phyloP scores from a whole-genome alignment of 768 basidiomycete genomes.

The Leucogyrophana mollusca region DNA sequence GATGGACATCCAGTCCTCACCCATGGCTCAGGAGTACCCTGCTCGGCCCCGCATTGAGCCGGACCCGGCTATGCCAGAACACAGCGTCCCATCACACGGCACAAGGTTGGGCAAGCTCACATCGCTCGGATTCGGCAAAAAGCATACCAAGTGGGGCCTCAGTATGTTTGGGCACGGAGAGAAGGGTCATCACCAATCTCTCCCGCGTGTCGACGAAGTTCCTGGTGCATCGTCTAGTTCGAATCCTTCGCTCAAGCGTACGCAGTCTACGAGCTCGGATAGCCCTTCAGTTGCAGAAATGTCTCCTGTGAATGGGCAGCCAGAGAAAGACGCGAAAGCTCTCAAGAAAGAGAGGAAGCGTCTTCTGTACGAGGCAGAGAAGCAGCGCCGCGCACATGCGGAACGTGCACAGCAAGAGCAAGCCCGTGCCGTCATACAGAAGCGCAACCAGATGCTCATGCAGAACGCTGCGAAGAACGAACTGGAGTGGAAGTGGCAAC shows the following conservation, averaged over 20 bases:
- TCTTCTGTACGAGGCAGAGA: conserved; percentile 77
- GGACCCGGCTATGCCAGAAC: conserved; percentile 33
- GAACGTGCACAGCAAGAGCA: conserved; percentile 80
- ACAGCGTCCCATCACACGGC: conserved; percentile 36
- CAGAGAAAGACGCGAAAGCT: conserved; percentile 65
- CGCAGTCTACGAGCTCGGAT: conserved; percentile 76
- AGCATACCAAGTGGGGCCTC: conserved; percentile 64
- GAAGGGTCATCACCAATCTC: conserved; percentile 56
- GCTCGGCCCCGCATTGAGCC: conserved; percentile 39
- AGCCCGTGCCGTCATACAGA: conserved; percentile 89
- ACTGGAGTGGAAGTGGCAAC: conserved; percentile 58
- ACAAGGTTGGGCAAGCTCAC: conserved; percentile 56
- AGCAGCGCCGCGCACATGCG: conserved; percentile 74
- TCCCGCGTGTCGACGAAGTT: conserved; percentile 75
- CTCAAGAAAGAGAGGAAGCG: conserved; percentile 81
- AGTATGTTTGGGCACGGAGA: conserved; percentile 71
- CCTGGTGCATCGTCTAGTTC: conserved; percentile 51
- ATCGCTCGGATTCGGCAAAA: conserved; percentile 65
- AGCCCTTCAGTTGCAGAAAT: conserved; percentile 62
- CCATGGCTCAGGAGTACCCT: conserved; percentile 53
- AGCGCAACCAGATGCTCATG: conserved; percentile 75
- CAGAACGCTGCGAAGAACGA: conserved; percentile 49
- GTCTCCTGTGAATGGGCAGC: conserved; percentile 41
- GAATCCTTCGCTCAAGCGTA: conserved; percentile 71
- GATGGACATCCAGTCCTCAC: conserved; percentile 50